Percentiles rank a stretch among this genome's conserved stretches.
Evolutionary conservation across 2,329 filamentous ascomycete genomes (phyloP).

Genomic region (Cercospora zeae-maydis): DNA sequence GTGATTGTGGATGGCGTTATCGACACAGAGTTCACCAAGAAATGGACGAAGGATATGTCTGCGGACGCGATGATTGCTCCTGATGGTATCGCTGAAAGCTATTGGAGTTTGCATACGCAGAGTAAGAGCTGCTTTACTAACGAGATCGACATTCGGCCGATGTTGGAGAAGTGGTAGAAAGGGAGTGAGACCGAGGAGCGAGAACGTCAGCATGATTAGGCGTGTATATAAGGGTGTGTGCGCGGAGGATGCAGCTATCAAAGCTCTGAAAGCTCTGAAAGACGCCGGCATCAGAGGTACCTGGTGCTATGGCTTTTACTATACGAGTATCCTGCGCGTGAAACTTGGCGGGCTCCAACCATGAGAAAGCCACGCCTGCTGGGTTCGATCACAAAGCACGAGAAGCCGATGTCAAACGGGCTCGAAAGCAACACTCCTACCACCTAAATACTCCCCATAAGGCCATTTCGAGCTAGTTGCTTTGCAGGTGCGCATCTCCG

Average conservation of each 20-base stretch:
- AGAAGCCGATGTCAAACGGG: too few species aligned
- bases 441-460: not conserved
- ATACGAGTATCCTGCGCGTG: too few species aligned
- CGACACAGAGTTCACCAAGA: slow-evolving; percentile 67
- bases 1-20: slow-evolving; percentile 73
- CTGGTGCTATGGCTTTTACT: too few species aligned
- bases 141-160: slow-evolving; percentile 74
- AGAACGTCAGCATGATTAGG: not conserved
- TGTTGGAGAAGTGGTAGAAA: slow-evolving; percentile 70
- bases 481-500: not conserved
- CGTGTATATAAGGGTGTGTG: not conserved
- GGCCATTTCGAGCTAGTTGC: not conserved
- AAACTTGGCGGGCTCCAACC: too few species aligned
- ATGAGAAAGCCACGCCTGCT: too few species aligned
- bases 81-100: slow-evolving; percentile 80
- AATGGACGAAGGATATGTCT: slow-evolving; percentile 50
- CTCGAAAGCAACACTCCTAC: too few species aligned
- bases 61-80: slow-evolving; percentile 66
- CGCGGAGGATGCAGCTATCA: too few species aligned
- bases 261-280: too few species aligned
- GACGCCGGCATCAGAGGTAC: too few species aligned
- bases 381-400: too few species aligned
- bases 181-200: not conserved
- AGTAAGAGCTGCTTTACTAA: slow-evolving; percentile 72
- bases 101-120: slow-evolving; percentile 80